Evolutionary conservation across 352 stramenopile genomes (phyloP), one percentile per base, ranked within the genome.

Genomic region (Pythium folliculosum): DNA sequence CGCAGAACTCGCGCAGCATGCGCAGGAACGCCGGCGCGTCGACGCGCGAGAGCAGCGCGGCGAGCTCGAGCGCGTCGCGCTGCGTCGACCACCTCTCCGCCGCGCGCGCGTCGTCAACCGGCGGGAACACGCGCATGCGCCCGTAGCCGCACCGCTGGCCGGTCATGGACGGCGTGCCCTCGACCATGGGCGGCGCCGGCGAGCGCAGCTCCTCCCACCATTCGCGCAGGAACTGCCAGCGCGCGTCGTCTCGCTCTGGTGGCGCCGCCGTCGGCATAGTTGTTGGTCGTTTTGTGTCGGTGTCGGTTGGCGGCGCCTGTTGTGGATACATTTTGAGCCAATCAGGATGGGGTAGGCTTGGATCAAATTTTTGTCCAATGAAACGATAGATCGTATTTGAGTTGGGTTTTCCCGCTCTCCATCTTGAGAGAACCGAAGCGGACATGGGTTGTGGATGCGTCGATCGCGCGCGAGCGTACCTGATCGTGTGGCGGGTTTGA

Each of bases 61-160:
- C 25, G 23, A 67, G 50, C 38, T 67, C 61, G 0, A 67, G n/a
- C 7, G 51, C 61, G 43, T 67, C 61, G 43, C 61, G 52, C 51
- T 45, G 12, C 17, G 21, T 8, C n/a, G 27, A 1, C 52, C 61
- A 67, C 0, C 21, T 23, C 30, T 51, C 32, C n/a, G 35, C 43
- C 16, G 47, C 12, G 30, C 25, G 43, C n/a, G 21, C 21, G n/a
- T 53, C 32, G 19, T 48, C 10, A 4, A 57, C 13, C 43, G 59
- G 59, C 40, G 35, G 49, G 38, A 50, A 25, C 22, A 59, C 25
- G 60, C 23, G 37, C 22, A 53, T 37, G 47, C 14, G 23, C 16
- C 47, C n/a, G 50, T 60, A 66, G n/a, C 32, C 13, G 38, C 13
- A 37, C n/a, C 21, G 23, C 49, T 54, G 60, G 23, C 49, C 60